These are phyloP conservation scores for Pseudozyma tsukubaensis DNA, from an alignment of 1,284 basidiomycete species.

Conservation along the genomic window DNA sequence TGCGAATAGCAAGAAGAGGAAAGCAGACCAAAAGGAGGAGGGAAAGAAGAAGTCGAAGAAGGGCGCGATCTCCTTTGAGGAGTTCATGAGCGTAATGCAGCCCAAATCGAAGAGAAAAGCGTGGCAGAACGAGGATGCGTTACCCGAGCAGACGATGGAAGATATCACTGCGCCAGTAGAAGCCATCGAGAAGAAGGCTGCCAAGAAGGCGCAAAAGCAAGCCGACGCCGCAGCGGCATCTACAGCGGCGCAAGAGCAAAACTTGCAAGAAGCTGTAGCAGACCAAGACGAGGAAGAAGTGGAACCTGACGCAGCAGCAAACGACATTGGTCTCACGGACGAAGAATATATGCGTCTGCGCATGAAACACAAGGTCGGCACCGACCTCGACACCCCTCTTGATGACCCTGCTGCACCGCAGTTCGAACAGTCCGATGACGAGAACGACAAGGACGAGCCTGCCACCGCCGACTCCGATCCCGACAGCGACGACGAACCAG, in stretches of 20 bases:
- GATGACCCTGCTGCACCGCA: constrained; percentile 23
- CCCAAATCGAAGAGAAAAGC: constrained; percentile 63
- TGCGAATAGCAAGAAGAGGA: constrained; percentile 22
- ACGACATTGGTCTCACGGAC: constrained; percentile 65
- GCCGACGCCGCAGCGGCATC: constrained; percentile 21
- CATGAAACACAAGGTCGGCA: constrained; percentile 68
- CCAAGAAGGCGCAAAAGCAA: constrained; percentile 38
- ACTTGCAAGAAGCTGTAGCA: background rate
- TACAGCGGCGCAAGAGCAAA: constrained; percentile 5
- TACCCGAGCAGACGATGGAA: constrained; percentile 34
- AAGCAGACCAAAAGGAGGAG: constrained; percentile 11
- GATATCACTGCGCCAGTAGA: constrained; percentile 31
- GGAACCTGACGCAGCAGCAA: constrained; percentile 50
- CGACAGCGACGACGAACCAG: constrained; percentile 41
- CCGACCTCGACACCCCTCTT: constrained; percentile 42
- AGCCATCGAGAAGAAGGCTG: constrained; percentile 32
- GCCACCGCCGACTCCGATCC: constrained; percentile 24
- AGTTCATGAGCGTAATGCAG: constrained; percentile 66
- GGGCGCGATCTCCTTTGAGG: constrained; percentile 60
- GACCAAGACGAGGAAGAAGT: constrained; percentile 29
- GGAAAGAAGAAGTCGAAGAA: constrained; percentile 19
- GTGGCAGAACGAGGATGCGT: constrained; percentile 64
- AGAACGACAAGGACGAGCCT: constrained; percentile 37
- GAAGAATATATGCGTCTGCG: constrained; percentile 69
- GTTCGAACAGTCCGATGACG: constrained; percentile 65